A percentile compares a stretch with the other conserved stretches of the same genome.
phyloP scores from a whole-genome alignment of 345 rosid genomes.

The Camelina laxa region DNA sequence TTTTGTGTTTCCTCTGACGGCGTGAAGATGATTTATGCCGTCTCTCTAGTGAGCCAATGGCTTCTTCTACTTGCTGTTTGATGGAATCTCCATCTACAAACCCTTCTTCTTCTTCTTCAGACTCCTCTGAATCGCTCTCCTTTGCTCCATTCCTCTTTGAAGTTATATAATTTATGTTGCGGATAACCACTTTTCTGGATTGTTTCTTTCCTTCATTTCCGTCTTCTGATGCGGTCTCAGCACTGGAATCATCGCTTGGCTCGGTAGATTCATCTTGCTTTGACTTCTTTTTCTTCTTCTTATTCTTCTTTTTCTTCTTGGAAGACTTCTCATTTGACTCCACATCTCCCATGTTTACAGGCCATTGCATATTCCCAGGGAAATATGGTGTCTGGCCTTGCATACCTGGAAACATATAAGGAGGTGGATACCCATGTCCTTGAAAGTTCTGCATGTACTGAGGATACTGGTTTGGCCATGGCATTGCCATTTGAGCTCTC shows the following conservation, averaged over 20 bases:
- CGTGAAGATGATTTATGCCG: constrained; percentile 62
- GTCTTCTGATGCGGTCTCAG: constrained; percentile 48
- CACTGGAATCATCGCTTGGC: constrained; percentile 40
- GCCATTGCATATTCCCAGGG: constrained; percentile 81
- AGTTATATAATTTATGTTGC: constrained; percentile 93
- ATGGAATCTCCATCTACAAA: constrained; percentile 68
- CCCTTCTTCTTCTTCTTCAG: constrained; percentile 61
- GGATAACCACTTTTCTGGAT: constrained; percentile 88
- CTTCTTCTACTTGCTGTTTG: constrained; percentile 85
- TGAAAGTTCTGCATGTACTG: constrained; percentile 84
- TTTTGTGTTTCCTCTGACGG: constrained; percentile 57
- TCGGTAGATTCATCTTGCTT: constrained; percentile 62
- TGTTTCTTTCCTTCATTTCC: constrained; percentile 63
- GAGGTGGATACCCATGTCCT: constrained; percentile 65
- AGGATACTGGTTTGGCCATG: constrained; percentile 80
- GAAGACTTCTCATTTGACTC: constrained; percentile 66
- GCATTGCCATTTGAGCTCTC: constrained; percentile 57
- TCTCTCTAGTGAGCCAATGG: constrained; percentile 76
- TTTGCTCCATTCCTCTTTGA: constrained; percentile 74
- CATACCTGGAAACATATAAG: constrained; percentile 77
- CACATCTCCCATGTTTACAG: constrained; percentile 65
- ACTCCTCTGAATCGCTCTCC: constrained; percentile 58
- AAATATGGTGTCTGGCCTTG: constrained; percentile 72
- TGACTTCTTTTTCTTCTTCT: constrained; percentile 46
- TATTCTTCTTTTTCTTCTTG: constrained; percentile 58